Evolutionary conservation across 2,329 filamentous ascomycete species (phyloP).

Genomic region (Trichoderma simmonsii): DNA sequence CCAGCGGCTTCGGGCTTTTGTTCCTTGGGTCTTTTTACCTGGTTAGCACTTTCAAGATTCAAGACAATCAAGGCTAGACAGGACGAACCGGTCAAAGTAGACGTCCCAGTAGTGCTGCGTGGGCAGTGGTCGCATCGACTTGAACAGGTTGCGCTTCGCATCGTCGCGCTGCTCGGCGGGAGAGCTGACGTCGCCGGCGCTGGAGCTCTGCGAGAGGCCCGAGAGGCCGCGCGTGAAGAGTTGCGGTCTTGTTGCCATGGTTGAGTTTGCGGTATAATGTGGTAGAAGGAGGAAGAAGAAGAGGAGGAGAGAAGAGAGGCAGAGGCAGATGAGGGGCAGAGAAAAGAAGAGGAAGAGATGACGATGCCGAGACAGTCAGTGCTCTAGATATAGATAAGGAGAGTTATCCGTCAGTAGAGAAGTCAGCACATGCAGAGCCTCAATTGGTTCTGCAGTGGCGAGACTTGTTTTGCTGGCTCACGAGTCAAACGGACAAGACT

Average conservation of each 20-base stretch:
- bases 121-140: conserved; percentile 67
- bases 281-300: neutral
- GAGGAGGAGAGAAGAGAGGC: too few relatives aligned
- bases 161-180: conserved; percentile 72
- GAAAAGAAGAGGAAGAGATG: neutral
- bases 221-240: conserved; percentile 64
- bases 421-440: neutral
- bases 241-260: conserved; percentile 55
- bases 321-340: neutral
- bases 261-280: conserved; percentile 23
- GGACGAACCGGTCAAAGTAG: conserved; percentile 58
- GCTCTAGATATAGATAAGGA: neutral
- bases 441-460: neutral
- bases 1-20: conserved; percentile 40
- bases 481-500: neutral
- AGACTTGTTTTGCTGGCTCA: neutral
- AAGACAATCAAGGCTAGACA: neutral
- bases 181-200: conserved; percentile 59
- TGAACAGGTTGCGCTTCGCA: conserved; percentile 79
- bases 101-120: conserved; percentile 80
- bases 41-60: too few relatives aligned
- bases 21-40: neutral
- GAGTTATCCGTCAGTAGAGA: neutral
- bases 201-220: conserved; percentile 56
- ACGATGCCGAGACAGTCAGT: neutral